Evolutionary conservation across 176 grass and related monocot species (phyloP).

Genomic region (Luzula sylvatica): DNA sequence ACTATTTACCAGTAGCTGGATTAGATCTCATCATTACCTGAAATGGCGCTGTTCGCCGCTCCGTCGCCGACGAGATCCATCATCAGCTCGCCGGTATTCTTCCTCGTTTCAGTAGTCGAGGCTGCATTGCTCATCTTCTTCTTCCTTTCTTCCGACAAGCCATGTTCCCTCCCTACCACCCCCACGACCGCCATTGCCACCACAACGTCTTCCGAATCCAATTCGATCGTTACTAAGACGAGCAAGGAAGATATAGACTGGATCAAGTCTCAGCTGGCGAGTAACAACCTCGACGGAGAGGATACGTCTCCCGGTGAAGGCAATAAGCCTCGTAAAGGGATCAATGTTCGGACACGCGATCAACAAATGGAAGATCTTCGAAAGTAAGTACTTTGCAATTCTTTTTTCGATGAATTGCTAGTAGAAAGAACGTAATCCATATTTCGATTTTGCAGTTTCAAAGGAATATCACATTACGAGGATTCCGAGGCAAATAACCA

Average conservation of each 20-base stretch:
- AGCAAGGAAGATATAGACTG: slow-evolving; percentile 49
- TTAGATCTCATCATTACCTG: neutral
- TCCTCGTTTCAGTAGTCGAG: slow-evolving; percentile 43
- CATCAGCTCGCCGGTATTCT: slow-evolving; percentile 30
- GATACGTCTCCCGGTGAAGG: slow-evolving; percentile 30
- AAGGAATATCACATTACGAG: slow-evolving; percentile 77
- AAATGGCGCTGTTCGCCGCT: slow-evolving; percentile 43
- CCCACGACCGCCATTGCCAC: slow-evolving; percentile 38
- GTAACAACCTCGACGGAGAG: slow-evolving; percentile 40
- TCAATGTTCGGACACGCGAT: slow-evolving; percentile 79
- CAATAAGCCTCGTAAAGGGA: slow-evolving; percentile 82
- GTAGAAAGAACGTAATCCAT: neutral
- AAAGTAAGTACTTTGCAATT: slow-evolving; percentile 28
- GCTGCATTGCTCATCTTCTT: slow-evolving; percentile 48
- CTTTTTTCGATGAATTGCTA: neutral
- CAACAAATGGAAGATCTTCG: slow-evolving; percentile 75
- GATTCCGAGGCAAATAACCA: slow-evolving; percentile 40
- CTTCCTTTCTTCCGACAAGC: slow-evolving; percentile 26
- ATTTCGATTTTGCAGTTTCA: slow-evolving; percentile 65
- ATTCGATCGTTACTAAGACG: slow-evolving; percentile 34
- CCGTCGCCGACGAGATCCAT: slow-evolving; percentile 40
- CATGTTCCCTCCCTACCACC: slow-evolving; percentile 33
- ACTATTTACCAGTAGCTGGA: too few relatives aligned
- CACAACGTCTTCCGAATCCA: slow-evolving; percentile 17
- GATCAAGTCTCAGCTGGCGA: slow-evolving; percentile 52